Percentiles rank a stretch among this genome's conserved stretches.
Conservation (phyloP, 805 yeast species). For the Debaryomyces tyrocola region DNA sequence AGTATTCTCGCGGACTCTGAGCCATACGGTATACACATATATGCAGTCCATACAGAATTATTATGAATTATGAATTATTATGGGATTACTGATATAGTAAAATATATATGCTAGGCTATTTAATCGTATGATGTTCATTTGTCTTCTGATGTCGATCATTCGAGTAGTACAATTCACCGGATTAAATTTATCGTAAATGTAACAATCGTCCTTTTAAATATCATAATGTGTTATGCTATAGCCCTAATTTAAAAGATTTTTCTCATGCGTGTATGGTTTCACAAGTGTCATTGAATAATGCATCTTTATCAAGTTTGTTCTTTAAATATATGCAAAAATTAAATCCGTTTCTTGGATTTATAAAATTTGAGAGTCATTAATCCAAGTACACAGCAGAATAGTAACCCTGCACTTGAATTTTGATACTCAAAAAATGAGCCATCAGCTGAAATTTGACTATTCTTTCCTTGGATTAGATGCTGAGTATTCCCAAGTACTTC, state of each 20-base stretch:
- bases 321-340: background rate
- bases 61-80: too few relatives aligned
- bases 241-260: too few relatives aligned
- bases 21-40: background rate
- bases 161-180: background rate
- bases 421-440: constrained; percentile 7
- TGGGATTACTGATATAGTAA: too few relatives aligned
- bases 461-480: background rate
- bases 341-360: constrained; percentile 8
- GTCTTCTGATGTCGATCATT: too few relatives aligned
- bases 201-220: background rate
- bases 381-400: constrained; percentile 14
- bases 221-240: too few relatives aligned
- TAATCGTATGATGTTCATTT: too few relatives aligned
- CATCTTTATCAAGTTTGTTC: too few relatives aligned
- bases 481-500: background rate
- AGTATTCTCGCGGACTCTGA: too few relatives aligned
- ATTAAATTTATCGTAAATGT: background rate
- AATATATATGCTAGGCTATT: too few relatives aligned
- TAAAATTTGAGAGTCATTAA: constrained; percentile 17
- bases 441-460: background rate
- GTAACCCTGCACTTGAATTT: constrained; percentile 15
- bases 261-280: too few relatives aligned
- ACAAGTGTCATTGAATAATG: too few relatives aligned
- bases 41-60: too few relatives aligned